Evolutionary conservation across 345 rosid species (phyloP), one percentile per base, ranked within the genome.

Genomic region (Punica granatum): DNA sequence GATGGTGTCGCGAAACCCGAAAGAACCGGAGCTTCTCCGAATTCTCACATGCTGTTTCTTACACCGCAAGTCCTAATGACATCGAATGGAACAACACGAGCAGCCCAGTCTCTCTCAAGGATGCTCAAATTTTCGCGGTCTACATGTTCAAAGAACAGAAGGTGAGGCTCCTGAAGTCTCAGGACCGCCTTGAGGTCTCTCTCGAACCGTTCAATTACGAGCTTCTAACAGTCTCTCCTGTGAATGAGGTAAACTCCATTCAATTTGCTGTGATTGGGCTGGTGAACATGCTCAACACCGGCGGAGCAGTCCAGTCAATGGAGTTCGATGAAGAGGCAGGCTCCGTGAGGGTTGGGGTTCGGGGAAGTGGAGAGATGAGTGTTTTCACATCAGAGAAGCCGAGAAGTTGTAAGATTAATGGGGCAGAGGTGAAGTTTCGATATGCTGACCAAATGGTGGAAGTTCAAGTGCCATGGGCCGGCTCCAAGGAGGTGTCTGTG

Each of bases 1-100:
- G 98, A 2, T 94, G 99, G 99, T 72, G 85, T 72, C 84, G 89
- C 0, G 97, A 94, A 75, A 78, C 86, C 13, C 74, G 98, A 33
- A 83, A 89, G 28, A 94, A 92, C 88, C 69, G 83, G 72, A 91
- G 93, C 37, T 79, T 79, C 39, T 85, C 98, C 8, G 61, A 84
- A 58, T 92, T 32, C 53, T 48, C 53, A 7, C 12, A 48, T 18
- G 6, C 23, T 3, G 53, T 48, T 16, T 16, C 53, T 16, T 48
- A n/a, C 23, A 48, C n/a, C 23, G 16, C 53, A 18, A 18, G 25
- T 7, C n/a, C 25, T 16, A 48, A 3, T 1, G 53, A 48, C 53
- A 48, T 48, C 25, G 53, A 48, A 21, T 48, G 53, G 53, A 48
- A 48, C 53, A 48, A 7, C 23, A 7, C 23, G 18, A 48, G 16